Evolutionary conservation across 352 stramenopile genomes (phyloP).

Genomic region (Globisporangium alternatum): DNA sequence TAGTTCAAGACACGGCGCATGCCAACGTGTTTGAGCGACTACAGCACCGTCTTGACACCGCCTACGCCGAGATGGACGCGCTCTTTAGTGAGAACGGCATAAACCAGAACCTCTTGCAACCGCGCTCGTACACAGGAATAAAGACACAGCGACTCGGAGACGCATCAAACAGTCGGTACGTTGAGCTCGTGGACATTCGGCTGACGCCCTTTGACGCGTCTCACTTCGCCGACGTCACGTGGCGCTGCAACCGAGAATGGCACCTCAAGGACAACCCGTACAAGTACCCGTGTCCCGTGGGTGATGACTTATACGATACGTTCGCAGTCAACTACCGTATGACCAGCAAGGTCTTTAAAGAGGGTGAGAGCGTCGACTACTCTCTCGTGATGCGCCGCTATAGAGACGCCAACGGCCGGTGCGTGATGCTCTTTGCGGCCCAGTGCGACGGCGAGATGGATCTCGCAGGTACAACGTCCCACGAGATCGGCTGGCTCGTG

Average conservation of each 20-base stretch:
- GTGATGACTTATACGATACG: constrained; percentile 1
- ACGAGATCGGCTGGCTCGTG: constrained; percentile 30
- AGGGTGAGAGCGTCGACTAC: constrained; percentile 11
- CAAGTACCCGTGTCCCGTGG: neutral
- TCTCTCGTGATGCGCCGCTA: constrained; percentile 35
- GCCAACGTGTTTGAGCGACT: constrained; percentile 2
- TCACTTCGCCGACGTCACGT: neutral
- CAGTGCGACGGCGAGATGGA: constrained; percentile 30
- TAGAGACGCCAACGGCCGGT: constrained; percentile 19
- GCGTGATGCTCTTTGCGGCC: constrained; percentile 28
- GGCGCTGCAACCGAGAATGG: constrained; percentile 1
- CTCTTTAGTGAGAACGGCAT: constrained; percentile 12
- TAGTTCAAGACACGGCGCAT: neutral
- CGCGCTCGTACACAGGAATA: neutral
- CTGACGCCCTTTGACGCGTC: constrained; percentile 5
- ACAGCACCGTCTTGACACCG: neutral
- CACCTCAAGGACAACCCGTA: constrained; percentile 14
- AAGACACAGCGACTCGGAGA: constrained; percentile 2
- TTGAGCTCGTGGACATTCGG: constrained; percentile 7
- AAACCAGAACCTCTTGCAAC: neutral
- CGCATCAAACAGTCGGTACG: neutral
- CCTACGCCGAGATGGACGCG: constrained; percentile 5
- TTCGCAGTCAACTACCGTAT: constrained; percentile 14
- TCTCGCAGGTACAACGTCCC: constrained; percentile 25
- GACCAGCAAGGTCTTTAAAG: neutral